Conservation (phyloP, 176 grass and related monocot genomes). For the Oryza glaberrima region DNA sequence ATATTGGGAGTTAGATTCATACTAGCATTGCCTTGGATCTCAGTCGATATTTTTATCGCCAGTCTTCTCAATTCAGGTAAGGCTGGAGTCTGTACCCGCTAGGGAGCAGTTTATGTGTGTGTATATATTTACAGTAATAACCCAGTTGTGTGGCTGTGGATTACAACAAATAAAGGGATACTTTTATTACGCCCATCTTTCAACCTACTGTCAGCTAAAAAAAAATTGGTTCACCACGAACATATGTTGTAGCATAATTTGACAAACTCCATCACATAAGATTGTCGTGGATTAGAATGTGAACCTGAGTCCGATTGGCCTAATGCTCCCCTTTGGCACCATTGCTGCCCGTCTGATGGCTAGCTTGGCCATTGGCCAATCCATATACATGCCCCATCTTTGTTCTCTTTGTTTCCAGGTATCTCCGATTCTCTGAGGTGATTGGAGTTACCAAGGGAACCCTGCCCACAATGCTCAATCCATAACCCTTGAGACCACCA, state of each 20-base stretch:
- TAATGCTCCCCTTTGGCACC: constrained; percentile 29
- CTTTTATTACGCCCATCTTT: constrained; percentile 27
- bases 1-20: not conserved
- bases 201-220: constrained; percentile 28
- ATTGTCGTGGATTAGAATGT: constrained; percentile 7
- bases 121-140: constrained; percentile 41
- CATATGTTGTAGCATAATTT: constrained; percentile 1
- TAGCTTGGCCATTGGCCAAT: constrained; percentile 42
- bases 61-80: not conserved
- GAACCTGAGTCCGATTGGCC: constrained; percentile 1
- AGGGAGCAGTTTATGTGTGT: not conserved
- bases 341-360: constrained; percentile 16
- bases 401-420: constrained; percentile 83
- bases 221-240: constrained; percentile 39
- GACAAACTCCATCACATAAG: constrained; percentile 5
- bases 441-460: constrained; percentile 87
- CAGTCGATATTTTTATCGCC: not conserved
- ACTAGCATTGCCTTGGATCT: not conserved
- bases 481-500: constrained; percentile 78
- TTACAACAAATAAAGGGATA: not conserved
- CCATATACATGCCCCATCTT: constrained; percentile 91
- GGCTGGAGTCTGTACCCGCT: not conserved
- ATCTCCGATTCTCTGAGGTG: constrained; percentile 75
- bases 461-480: constrained; percentile 78
- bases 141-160: not conserved